Evolutionary conservation across 768 basidiomycete genomes (phyloP), one percentile per base, ranked within the genome.

Genomic region (Russula compacta): DNA sequence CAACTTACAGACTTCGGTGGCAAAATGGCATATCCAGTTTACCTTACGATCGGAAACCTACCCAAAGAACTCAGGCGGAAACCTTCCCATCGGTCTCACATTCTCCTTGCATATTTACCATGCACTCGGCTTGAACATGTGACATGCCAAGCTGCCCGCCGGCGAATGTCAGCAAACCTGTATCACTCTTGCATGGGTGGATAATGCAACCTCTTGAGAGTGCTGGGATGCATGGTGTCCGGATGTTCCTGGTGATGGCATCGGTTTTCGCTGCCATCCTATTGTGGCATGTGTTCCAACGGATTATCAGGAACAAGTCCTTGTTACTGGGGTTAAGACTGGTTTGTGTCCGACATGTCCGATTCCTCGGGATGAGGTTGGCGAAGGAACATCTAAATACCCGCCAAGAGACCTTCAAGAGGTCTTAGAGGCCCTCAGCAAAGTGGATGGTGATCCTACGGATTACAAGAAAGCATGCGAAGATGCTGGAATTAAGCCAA

Each of bases 21-120:
- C 32, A 67, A 67, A 12, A 17, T 32, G 0, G 66, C 64, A 3
- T 67, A 67, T 51, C 64, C 66, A 8, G 48, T 67, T 0, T 67
- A 65, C 33, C 2, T 67, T 1, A 61, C 60, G 1, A 60, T 67
- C 17, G 60, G 66, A 17, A 67, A 67, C 17, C 36, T 49, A 65
- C 69, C 17, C 46, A 67, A 55, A 65, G 67, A 8, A 1, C 21
- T 46, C 7, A 8, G 44, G 19, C 44, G 44, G 9, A 46, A 46
- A 8, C 44, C 44, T 10, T 46, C 44, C 0, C 44, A 11, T 1
- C 44, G 19, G 3, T 19, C 44, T 9, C 19, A 46, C 1, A 19
- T 46, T 24, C 6, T 46, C 9, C 2, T 46, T 21, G 62, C 17
- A 44, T 40, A 1, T 60, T 70, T 3, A n/a, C 39, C 54, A 4